Evolutionary conservation across 108 stramenopile genomes (phyloP).

Genomic region (Discostella stelligeroides): DNA sequence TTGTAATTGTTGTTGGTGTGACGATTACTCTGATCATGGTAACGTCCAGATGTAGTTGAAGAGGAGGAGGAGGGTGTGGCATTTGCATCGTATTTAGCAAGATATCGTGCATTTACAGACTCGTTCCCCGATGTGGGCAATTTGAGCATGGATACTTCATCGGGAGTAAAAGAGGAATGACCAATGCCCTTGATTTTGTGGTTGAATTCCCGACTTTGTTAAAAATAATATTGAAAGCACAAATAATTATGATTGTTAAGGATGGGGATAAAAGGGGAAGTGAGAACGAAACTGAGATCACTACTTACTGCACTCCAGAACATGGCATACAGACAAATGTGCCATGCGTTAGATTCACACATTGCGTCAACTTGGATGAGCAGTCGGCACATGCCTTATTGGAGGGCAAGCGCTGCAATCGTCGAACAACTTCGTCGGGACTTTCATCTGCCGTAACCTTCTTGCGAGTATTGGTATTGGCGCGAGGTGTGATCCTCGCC

Average conservation of each 20-base stretch:
- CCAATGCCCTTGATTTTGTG: slow-evolving; percentile 81
- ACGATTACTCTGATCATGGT: neutral
- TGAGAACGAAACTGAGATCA: no score
- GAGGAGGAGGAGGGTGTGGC: no score
- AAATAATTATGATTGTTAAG: no score
- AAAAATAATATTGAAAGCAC: neutral
- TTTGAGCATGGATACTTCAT: slow-evolving; percentile 60
- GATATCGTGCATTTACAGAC: slow-evolving; percentile 65
- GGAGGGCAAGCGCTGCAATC: slow-evolving; percentile 57
- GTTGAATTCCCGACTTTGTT: slow-evolving; percentile 65
- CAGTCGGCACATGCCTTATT: slow-evolving; percentile 88
- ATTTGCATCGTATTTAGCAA: slow-evolving; percentile 63
- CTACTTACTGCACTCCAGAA: slow-evolving; percentile 75
- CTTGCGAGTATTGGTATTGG: slow-evolving; percentile 25
- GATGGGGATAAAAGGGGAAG: neutral
- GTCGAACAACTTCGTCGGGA: slow-evolving; percentile 44
- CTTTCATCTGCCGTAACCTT: slow-evolving; percentile 26
- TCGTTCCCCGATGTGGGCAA: slow-evolving; percentile 60
- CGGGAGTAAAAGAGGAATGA: slow-evolving; percentile 74
- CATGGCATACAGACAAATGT: slow-evolving; percentile 83
- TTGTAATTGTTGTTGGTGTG: no score
- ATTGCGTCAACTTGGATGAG: slow-evolving; percentile 69
- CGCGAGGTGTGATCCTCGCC: slow-evolving; percentile 18
- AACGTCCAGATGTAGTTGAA: neutral
- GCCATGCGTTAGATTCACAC: slow-evolving; percentile 74